Conservation (phyloP, 768 basidiomycete genomes). For the Cyclocybe aegerita region DNA sequence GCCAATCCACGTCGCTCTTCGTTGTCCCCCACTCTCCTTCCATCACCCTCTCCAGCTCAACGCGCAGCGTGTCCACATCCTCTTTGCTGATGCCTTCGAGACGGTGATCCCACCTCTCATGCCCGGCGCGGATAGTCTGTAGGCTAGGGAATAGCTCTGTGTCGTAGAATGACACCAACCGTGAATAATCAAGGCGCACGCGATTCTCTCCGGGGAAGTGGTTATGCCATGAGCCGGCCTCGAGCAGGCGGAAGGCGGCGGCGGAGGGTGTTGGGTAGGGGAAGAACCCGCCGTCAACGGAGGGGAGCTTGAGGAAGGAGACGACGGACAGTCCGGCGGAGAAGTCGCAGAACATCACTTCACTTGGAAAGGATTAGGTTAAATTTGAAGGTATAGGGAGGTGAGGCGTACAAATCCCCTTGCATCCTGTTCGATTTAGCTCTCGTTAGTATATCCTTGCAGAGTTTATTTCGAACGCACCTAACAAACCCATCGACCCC, state of each 20-base stretch:
- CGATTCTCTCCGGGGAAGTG: slow-evolving; percentile 43
- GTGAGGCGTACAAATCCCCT: slow-evolving; percentile 42
- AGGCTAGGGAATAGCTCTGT: slow-evolving; percentile 35
- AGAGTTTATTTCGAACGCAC: slow-evolving; percentile 17
- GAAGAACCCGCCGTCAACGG: not conserved
- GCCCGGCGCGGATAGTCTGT: slow-evolving; percentile 23
- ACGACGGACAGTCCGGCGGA: slow-evolving; percentile 34
- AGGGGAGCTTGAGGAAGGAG: slow-evolving; percentile 35
- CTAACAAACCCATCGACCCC: slow-evolving; percentile 48
- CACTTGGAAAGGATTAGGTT: slow-evolving; percentile 24
- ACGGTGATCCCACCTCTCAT: slow-evolving; percentile 35
- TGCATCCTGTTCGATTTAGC: slow-evolving; percentile 39
- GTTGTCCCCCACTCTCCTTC: slow-evolving; percentile 3
- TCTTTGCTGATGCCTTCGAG: slow-evolving; percentile 26
- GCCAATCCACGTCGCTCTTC: slow-evolving; percentile 42
- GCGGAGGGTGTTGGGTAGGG: not conserved
- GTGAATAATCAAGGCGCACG: slow-evolving; percentile 40
- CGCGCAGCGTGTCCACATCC: slow-evolving; percentile 23
- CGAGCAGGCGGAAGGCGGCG: slow-evolving; percentile 17
- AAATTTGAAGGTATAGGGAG: too few relatives aligned
- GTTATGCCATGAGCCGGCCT: slow-evolving; percentile 41
- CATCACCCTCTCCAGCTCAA: slow-evolving; percentile 26
- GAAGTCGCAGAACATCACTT: slow-evolving; percentile 50
- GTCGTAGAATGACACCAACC: slow-evolving; percentile 45
- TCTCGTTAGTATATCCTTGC: not conserved